These are phyloP conservation scores for Aspergillus proliferans DNA, from an alignment of 2,329 filamentous ascomycete species.

Conservation along the genomic window DNA sequence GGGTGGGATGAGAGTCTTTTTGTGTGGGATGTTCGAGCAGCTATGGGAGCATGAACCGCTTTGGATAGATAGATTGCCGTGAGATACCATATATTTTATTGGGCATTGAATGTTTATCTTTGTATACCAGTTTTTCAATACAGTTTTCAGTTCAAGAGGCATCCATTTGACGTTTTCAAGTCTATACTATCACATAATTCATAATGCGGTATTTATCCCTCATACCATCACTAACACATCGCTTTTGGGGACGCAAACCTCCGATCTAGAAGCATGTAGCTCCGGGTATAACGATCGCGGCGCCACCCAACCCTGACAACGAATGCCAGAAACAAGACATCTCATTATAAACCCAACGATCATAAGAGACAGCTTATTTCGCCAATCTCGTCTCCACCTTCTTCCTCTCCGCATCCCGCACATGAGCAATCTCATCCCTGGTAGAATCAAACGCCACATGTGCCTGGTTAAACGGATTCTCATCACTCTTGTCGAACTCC, in stretches of 20 bases:
- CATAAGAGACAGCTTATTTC: slow-evolving; percentile 11
- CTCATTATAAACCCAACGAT: not conserved
- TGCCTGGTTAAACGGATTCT: slow-evolving; percentile 93
- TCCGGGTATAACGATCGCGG: no score
- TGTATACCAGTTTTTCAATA: not conserved
- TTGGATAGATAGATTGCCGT: slow-evolving; percentile 14
- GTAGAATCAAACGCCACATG: slow-evolving; percentile 68
- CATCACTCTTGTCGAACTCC: slow-evolving; percentile 90
- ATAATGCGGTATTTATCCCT: not conserved
- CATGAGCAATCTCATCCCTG: slow-evolving; percentile 65
- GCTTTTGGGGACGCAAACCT: no score
- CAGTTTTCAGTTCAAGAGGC: not conserved
- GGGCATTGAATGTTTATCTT: not conserved
- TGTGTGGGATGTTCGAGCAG: slow-evolving; percentile 78
- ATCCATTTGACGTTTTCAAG: not conserved
- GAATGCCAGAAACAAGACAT: not conserved
- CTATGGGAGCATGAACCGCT: slow-evolving; percentile 43
- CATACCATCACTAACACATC: no score
- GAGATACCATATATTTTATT: not conserved
- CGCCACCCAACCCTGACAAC: no score
- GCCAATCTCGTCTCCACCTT: slow-evolving; percentile 68
- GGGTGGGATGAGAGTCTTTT: slow-evolving; percentile 91
- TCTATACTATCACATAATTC: not conserved
- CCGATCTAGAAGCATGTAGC: no score
- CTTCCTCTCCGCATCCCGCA: slow-evolving; percentile 60